Evolutionary conservation across 495 filamentous ascomycete species (phyloP).

Genomic region (Penicillium dipodomyicola): DNA sequence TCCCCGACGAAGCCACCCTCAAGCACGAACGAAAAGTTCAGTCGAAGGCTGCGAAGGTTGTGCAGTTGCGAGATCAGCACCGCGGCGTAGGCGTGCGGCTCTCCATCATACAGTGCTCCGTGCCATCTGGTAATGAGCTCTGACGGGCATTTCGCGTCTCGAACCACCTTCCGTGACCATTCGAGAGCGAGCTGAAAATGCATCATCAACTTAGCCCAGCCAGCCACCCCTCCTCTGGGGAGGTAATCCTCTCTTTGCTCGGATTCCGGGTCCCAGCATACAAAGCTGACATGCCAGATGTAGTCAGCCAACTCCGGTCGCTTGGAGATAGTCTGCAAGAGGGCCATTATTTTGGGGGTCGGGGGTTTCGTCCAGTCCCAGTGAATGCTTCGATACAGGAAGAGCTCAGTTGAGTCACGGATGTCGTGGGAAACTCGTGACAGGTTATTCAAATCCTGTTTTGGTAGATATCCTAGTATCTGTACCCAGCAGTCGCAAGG

Average conservation of each 20-base stretch:
- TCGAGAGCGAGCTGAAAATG: background rate
- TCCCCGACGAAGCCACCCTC: conserved; percentile 1
- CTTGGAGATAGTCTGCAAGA: background rate
- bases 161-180: background rate
- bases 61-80: conserved; percentile 10
- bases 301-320: background rate
- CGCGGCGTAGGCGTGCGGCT: conserved; percentile 7
- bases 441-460: background rate
- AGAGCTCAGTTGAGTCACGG: background rate
- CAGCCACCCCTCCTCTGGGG: too few species aligned
- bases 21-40: conserved; percentile 10
- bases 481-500: background rate
- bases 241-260: fast-evolving
- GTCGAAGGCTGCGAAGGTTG: conserved; percentile 12
- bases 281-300: conserved; percentile 1
- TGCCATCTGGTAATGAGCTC: background rate
- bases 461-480: background rate
- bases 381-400: conserved; percentile 1
- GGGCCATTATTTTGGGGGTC: background rate
- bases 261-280: background rate
- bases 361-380: conserved; percentile 2
- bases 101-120: background rate
- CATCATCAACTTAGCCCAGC: background rate
- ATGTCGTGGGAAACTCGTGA: background rate
- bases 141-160: background rate